Evolutionary conservation across 768 basidiomycete genomes (phyloP), one percentile per base, ranked within the genome.

Genomic region (Suillus placidus): DNA sequence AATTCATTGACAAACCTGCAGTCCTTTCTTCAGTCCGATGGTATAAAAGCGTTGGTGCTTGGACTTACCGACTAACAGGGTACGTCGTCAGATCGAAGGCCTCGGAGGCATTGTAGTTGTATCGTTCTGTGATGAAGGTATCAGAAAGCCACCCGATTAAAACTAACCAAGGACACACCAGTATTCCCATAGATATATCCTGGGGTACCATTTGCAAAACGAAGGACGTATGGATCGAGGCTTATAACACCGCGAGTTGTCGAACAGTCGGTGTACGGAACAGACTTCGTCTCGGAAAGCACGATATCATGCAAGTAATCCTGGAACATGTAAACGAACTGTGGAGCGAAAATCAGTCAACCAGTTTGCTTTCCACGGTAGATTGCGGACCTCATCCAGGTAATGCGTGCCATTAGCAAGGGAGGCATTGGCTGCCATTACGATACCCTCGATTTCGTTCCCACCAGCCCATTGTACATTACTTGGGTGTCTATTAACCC

Each of bases 381-480:
- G 14, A n/a, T 34, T 6, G 69, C 78, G 4, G 40, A 84, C 82
- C 78, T 86, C 84, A 63, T 86, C 77, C 60, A 87, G 72, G 64
- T 79, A 85, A 71, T 82, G 81, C 3, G 78, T 80, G 23, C 81
- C 85, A 63, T 83, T 84, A 20, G 76, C 67, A 12, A 80, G 66
- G 2, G 72, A 75, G 10, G 68, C 64, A 65, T 80, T 81, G 8
- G 79, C 79, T 10, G 34, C 61, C 49, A 80, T 77, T 13, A 82
- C 83, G 51, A 87, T 86, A 0, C 82, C 84, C 69, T 87, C 86
- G 56, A 87, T 86, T 71, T 87, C 85, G 72, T 88, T 87, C 23
- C 86, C 85, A 12, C 84, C 85, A 13, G 86, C 86, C 85, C 87
- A 87, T 62, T 87, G 86, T 2, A 74, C 83, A 68, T 82, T 83